Conservation (phyloP, 441 rosid genomes). For the Sinapis alba region DNA sequence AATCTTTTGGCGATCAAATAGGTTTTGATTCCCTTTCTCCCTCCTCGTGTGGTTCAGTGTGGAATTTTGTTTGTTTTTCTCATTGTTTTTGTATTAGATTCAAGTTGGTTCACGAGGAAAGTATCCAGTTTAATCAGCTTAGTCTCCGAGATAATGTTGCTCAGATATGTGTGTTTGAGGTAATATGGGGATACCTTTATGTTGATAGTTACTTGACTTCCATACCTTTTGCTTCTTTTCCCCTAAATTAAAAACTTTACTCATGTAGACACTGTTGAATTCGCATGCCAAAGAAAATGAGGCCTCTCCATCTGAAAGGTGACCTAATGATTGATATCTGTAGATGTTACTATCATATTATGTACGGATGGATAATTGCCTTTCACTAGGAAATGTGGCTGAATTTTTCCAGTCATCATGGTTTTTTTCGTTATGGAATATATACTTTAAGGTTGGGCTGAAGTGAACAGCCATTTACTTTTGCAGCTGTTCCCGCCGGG, state of each 20-base stretch:
- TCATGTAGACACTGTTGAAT: constrained; percentile 47
- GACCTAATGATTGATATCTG: constrained; percentile 19
- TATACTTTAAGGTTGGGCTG: constrained; percentile 17
- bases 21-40: constrained; percentile 45
- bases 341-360: constrained; percentile 10
- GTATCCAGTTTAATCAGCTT: constrained; percentile 74
- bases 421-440: not conserved
- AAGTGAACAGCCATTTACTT: constrained; percentile 30
- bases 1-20: constrained; percentile 86
- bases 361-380: not conserved
- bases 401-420: constrained; percentile 13
- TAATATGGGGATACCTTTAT: constrained; percentile 34
- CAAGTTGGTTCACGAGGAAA: constrained; percentile 86
- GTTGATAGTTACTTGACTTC: constrained; percentile 18
- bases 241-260: not conserved
- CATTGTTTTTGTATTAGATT: constrained; percentile 53
- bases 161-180: constrained; percentile 97
- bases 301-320: constrained; percentile 56
- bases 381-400: constrained; percentile 11
- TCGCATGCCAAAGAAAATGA: constrained; percentile 41
- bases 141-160: constrained; percentile 98
- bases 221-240: constrained; percentile 10
- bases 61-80: constrained; percentile 33
- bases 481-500: constrained; percentile 65
- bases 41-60: constrained; percentile 15